Percentiles rank a stretch among this genome's conserved stretches.
phyloP scores from a whole-genome alignment of 2,329 filamentous ascomycete species.

The Beauveria asiatica region DNA sequence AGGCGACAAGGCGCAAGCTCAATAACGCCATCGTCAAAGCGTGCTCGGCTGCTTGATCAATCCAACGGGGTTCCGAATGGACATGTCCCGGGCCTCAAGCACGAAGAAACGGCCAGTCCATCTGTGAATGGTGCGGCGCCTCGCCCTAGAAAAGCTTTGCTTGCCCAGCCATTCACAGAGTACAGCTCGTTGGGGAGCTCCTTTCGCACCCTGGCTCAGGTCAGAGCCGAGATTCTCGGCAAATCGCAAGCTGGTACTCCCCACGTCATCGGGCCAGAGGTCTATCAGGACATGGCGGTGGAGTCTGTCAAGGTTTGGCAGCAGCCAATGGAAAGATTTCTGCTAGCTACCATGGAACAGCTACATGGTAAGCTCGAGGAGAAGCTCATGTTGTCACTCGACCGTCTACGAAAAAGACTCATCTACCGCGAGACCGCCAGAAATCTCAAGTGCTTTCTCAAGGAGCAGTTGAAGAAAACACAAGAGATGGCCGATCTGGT shows the following conservation, averaged over 20 bases:
- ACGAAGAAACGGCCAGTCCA: conserved; percentile 24
- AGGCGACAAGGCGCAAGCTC: conserved; percentile 20
- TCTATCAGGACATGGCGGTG: conserved; percentile 49
- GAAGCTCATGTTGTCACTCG: conserved; percentile 40
- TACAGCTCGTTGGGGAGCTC: conserved; percentile 31
- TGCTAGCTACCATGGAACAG: conserved; percentile 38
- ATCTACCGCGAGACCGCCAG: conserved; percentile 40
- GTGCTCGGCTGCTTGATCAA: conserved; percentile 6
- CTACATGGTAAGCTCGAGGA: conserved; percentile 37
- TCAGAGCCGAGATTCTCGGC: conserved; percentile 45
- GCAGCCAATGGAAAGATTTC: conserved; percentile 39
- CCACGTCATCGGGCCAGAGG: conserved; percentile 48
- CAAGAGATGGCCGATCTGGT: conserved; percentile 31
- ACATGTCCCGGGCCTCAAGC: conserved; percentile 23
- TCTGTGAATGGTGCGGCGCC: conserved; percentile 14
- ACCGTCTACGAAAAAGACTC: conserved; percentile 35
- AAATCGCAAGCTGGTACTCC: conserved; percentile 51
- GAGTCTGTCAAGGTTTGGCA: conserved; percentile 53
- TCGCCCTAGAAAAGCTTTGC: conserved; percentile 11
- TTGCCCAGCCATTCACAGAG: conserved; percentile 29
- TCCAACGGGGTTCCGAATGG: conserved; percentile 4
- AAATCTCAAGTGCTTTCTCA: conserved; percentile 37
- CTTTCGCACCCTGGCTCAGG: conserved; percentile 39
- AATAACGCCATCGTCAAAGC: conserved; percentile 25
- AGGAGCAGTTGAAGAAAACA: conserved; percentile 28